Percentiles rank a stretch among this genome's conserved stretches.
These are phyloP conservation scores for Auricularia heimuer DNA, from an alignment of 768 basidiomycete genomes.

Conservation along the genomic window DNA sequence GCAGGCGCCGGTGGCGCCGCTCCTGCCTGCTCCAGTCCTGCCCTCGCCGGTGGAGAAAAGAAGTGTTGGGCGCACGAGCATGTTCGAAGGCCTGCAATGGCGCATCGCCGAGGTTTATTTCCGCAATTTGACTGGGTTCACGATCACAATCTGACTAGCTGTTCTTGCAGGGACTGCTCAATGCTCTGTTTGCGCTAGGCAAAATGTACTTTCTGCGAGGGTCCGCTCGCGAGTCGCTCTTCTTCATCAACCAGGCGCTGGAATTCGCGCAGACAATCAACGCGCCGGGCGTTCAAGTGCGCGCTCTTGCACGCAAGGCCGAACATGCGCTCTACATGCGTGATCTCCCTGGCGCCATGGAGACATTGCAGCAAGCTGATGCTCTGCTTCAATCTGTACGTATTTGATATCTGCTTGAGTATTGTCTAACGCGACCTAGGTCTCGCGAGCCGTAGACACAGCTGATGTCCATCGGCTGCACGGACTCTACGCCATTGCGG, in stretches of 20 bases:
- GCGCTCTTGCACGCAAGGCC: slow-evolving; percentile 55
- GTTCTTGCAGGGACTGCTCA: slow-evolving; percentile 39
- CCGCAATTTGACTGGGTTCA: too few species aligned
- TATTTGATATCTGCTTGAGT: slow-evolving; percentile 7
- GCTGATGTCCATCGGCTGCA: slow-evolving; percentile 48
- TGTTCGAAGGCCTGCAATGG: slow-evolving; percentile 60
- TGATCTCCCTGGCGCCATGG: slow-evolving; percentile 45
- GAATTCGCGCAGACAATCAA: slow-evolving; percentile 61
- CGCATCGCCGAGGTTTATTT: slow-evolving; percentile 44
- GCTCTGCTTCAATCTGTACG: slow-evolving; percentile 33
- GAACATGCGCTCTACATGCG: slow-evolving; percentile 64
- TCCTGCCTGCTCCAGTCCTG: slow-evolving; percentile 9
- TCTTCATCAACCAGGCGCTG: slow-evolving; percentile 70
- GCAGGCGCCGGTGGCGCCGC: neutral
- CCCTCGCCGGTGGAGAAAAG: slow-evolving; percentile 15
- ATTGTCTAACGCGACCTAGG: slow-evolving; percentile 6
- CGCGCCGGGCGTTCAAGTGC: slow-evolving; percentile 51
- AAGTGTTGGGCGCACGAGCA: slow-evolving; percentile 21
- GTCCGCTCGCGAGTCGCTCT: slow-evolving; percentile 75
- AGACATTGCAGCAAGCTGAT: slow-evolving; percentile 41
- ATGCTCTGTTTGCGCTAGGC: slow-evolving; percentile 53
- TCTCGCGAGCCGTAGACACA: slow-evolving; percentile 39
- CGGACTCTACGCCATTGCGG: slow-evolving; percentile 40
- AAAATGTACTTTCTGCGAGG: slow-evolving; percentile 63
- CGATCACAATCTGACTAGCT: neutral